Conservation (phyloP, 257 asterid genomes). For the Nicotiana otophora region DNA sequence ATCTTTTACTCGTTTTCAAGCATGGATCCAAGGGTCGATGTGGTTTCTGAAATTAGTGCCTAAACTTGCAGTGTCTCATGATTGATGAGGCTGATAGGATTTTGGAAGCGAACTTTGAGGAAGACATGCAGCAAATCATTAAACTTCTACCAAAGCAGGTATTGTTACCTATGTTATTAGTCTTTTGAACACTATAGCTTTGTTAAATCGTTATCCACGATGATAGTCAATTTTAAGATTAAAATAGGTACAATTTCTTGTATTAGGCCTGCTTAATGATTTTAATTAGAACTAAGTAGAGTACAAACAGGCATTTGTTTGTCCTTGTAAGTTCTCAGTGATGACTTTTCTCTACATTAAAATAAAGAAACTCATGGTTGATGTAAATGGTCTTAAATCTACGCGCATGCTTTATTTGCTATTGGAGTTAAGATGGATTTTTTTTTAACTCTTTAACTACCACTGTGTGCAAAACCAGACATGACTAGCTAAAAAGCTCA, state of each 20-base stretch:
- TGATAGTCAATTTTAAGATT: background rate
- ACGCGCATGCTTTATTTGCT: background rate
- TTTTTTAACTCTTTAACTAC: background rate
- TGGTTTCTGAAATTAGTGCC: slow-evolving; percentile 12
- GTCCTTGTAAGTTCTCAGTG: background rate
- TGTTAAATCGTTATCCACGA: background rate
- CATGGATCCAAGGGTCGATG: background rate
- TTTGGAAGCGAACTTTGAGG: slow-evolving; percentile 91
- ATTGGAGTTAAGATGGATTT: background rate
- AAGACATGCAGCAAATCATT: slow-evolving; percentile 82
- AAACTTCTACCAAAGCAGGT: slow-evolving; percentile 93
- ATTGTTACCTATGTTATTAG: background rate
- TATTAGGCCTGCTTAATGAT: background rate
- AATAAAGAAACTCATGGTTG: background rate
- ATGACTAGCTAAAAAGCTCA: background rate
- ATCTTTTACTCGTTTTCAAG: background rate
- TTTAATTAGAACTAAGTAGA: background rate
- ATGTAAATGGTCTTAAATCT: background rate
- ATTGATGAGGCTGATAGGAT: slow-evolving; percentile 98
- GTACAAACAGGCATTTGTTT: background rate
- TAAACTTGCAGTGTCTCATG: slow-evolving; percentile 72
- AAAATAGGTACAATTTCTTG: background rate
- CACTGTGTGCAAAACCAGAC: background rate
- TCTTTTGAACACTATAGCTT: background rate
- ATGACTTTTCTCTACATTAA: background rate